Percentiles rank a stretch among this genome's conserved stretches.
phyloP scores from a whole-genome alignment of 176 grass and related monocot genomes.

The Luzula sylvatica region DNA sequence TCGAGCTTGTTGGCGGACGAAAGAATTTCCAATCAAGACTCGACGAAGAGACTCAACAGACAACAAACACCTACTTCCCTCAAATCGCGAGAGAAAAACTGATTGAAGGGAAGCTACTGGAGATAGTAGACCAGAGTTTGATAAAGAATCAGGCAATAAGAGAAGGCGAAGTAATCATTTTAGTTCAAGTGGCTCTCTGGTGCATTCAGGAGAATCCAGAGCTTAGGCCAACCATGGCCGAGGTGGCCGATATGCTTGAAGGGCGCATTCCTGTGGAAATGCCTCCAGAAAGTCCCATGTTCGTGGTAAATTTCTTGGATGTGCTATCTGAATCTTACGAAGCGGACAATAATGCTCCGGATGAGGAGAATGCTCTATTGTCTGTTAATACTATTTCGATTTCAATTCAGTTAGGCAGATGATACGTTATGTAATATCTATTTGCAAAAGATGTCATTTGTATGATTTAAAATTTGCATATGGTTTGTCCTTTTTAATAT shows the following conservation, averaged over 20 bases:
- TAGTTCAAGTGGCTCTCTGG: slow-evolving; percentile 23
- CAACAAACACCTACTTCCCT: slow-evolving; percentile 4
- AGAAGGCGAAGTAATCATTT: slow-evolving; percentile 18
- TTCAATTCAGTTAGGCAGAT: not conserved
- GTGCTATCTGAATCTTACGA: not conserved
- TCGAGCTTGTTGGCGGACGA: slow-evolving; percentile 46
- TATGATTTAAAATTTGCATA: too few relatives aligned
- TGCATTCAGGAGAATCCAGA: slow-evolving; percentile 32
- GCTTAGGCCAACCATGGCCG: slow-evolving; percentile 21
- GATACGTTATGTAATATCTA: too few relatives aligned
- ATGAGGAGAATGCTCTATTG: not conserved
- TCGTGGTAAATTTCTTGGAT: slow-evolving; percentile 1
- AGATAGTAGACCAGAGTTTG: slow-evolving; percentile 42
- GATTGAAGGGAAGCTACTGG: slow-evolving; percentile 20
- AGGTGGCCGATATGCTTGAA: slow-evolving; percentile 21
- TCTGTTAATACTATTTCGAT: slow-evolving; percentile 10
- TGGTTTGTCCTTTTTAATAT: too few relatives aligned
- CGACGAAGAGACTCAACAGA: not conserved
- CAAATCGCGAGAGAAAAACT: slow-evolving; percentile 26
- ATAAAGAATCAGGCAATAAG: slow-evolving; percentile 12
- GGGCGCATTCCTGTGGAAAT: not conserved
- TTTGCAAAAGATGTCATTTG: too few relatives aligned
- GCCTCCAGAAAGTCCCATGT: slow-evolving; percentile 17
- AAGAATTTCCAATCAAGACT: slow-evolving; percentile 11
- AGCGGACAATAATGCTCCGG: not conserved